Base-by-base conservation (phyloP, 768 basidiomycete genomes). In the Obba rivulosa region DNA sequence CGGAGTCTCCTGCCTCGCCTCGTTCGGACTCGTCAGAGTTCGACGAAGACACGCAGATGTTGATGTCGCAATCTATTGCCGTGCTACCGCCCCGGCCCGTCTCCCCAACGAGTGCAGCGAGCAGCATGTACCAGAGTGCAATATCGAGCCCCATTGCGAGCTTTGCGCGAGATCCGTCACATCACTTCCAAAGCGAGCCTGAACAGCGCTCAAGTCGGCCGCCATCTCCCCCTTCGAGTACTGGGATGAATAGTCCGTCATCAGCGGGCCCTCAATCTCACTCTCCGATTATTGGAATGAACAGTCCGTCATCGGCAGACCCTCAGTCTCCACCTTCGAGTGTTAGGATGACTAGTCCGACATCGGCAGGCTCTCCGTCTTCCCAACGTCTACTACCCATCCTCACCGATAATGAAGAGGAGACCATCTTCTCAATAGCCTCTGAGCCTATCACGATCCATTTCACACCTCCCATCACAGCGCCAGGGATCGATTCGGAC, bases 121-220 rank as follows among this genome's bases (percentile, higher is more conserved):
- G 79, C 56, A 90, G 83, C 66, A 79, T 92, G 74, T 92, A 91
- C 61, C 77, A 85, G 55, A 92, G 88, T 56, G 85, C 85, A 3
- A 55, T 85, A 18, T 84, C 84, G 9, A 53, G 58, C 16, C 31
- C 54, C 3, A 43, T 53, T 37, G 17, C 46, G 3, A 49, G 43
- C 3, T 21, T 34, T 23, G 34, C 7, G 25, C 42, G 36, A 13
- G 21, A 50, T 17, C 50, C 44, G 17, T 52, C 55, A 1, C 54
- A 52, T n/a, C n/a, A n/a, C n/a, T n/a, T n/a, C n/a, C n/a, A n/a
- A n/a, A n/a, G n/a, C 22, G 44, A 46, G 41, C 41, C 34, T 11
- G 11, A 43, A 17, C 31, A 45, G 2, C 25, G 23, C 1, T 44
- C 49, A 28, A 47, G 46, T 17, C 50, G 43, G 42, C 20, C 36